These are phyloP conservation scores for Aquilaria malaccensis DNA, from an alignment of 345 rosid genomes.

Conservation along the genomic window DNA sequence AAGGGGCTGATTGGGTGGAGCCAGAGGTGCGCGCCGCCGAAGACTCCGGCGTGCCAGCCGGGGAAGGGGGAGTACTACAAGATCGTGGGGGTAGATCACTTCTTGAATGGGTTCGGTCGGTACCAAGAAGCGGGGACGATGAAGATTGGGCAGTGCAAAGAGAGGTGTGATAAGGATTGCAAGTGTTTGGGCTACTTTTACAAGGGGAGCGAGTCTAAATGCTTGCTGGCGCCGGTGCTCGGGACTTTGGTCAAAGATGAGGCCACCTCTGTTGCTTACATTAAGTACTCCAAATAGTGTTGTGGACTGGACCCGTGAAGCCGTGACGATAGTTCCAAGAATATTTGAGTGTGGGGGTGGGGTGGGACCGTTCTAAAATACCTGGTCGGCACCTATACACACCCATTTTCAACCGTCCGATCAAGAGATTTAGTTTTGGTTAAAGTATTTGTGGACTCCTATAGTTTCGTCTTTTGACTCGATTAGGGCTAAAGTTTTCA, in stretches of 20 bases:
- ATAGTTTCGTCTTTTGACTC: too few relatives aligned
- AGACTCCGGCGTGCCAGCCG: not conserved
- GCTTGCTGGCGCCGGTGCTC: conserved; percentile 13
- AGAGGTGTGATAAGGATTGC: conserved; percentile 26
- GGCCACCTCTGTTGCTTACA: conserved; percentile 5
- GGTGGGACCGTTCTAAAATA: too few relatives aligned
- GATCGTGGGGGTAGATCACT: not conserved
- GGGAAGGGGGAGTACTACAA: conserved; percentile 2
- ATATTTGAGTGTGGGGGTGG: too few relatives aligned
- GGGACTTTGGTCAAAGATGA: conserved; percentile 8
- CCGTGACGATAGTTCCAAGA: too few relatives aligned
- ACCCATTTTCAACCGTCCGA: too few relatives aligned
- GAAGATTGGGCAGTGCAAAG: conserved; percentile 22
- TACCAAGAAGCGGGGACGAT: conserved; percentile 16
- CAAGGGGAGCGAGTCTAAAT: conserved; percentile 12
- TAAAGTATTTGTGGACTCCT: too few relatives aligned
- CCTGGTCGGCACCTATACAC: too few relatives aligned
- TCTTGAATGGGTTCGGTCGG: conserved; percentile 15
- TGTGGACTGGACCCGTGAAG: not conserved
- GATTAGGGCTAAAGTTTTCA: too few relatives aligned
- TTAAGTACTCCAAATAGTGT: conserved; percentile 9
- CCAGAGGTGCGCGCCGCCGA: conserved; percentile 6
- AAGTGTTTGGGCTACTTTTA: conserved; percentile 29
- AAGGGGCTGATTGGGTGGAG: conserved; percentile 6
- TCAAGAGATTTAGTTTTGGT: too few relatives aligned